Evolutionary conservation across 2,329 filamentous ascomycete genomes (phyloP), one percentile per base, ranked within the genome.

Genomic region (Pyrenochaeta sp.): DNA sequence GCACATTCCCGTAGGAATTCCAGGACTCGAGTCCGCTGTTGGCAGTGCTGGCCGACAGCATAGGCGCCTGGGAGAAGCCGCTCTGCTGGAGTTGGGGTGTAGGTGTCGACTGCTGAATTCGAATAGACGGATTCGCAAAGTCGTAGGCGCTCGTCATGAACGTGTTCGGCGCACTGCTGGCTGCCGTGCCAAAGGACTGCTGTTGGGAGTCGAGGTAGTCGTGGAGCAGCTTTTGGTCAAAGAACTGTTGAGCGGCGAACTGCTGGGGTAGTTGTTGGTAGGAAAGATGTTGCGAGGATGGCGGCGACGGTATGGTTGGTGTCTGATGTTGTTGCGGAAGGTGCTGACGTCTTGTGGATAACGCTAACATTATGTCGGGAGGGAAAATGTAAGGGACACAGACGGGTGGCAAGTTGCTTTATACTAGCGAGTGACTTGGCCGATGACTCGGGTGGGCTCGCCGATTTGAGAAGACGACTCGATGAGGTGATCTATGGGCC

Each of bases 31-130:
- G 55, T 40, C 63, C 66, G 14, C 62, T 54, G 50, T 45, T 58
- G 54, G 56, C 64, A 63, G 59, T 61, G 64, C 33, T 62, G 46
- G 61, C 51, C 14, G 68, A 60, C 31, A 73, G 64, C 72, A 75
- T 74, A 36, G 69, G 55, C 14, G 70, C 39, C 49, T 71, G 71
- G 20, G 66, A 50, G 51, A 68, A 74, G 46, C 23, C 52, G 54
- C 40, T 63, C 30, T 67, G 60, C 7, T 66, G 46, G 30, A 68
- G 52, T 50, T 76, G 73, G 21, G 75, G 71, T 37, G 69, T 72
- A 14, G 75, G 75, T 18, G 75, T 76, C 58, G 75, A 76, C 56
- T 77, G 75, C 54, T 77, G 75, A 27, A 78, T 69, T 51, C 75
- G 67, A 54, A 77, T 77, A 27, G 73, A 60, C 45, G 75, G 75